phyloP scores from a whole-genome alignment of 2,329 filamentous ascomycete genomes.

The Canariomyces notabilis region DNA sequence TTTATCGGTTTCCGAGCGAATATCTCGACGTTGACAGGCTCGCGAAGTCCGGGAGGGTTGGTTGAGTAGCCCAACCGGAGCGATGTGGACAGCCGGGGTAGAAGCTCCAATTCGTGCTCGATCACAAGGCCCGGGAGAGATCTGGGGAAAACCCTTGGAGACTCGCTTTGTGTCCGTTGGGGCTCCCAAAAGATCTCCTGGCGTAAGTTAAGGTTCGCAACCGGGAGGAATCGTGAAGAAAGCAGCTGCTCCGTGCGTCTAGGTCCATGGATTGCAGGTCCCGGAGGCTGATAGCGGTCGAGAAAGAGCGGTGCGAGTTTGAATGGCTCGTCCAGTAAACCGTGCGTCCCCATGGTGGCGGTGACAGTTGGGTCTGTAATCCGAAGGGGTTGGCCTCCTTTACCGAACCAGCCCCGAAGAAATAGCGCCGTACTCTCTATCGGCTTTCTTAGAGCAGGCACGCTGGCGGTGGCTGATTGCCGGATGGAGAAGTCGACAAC shows the following conservation, averaged over 20 bases:
- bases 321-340: constrained; percentile 32
- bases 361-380: constrained; percentile 33
- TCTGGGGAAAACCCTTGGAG: not conserved
- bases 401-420: constrained; percentile 7
- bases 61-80: constrained; percentile 33
- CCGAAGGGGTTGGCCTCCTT: constrained; percentile 7
- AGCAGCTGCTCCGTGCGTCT: constrained; percentile 35
- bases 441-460: constrained; percentile 31
- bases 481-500: constrained; percentile 38
- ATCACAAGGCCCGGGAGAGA: constrained; percentile 27
- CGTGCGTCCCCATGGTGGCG: constrained; percentile 38
- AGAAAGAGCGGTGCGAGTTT: constrained; percentile 31
- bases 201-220: constrained; percentile 34
- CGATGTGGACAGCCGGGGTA: constrained; percentile 36
- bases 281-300: constrained; percentile 38
- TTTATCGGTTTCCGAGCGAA: constrained; percentile 25
- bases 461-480: constrained; percentile 33
- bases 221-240: constrained; percentile 35
- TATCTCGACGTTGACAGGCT: constrained; percentile 35
- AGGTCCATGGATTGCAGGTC: constrained; percentile 33
- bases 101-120: constrained; percentile 35
- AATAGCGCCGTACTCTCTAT: constrained; percentile 25
- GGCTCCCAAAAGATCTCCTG: constrained; percentile 34
- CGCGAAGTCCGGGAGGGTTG: constrained; percentile 24
- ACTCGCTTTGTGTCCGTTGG: too few relatives aligned